Conservation (phyloP, 2,329 filamentous ascomycete genomes). For the Fusarium sp. region DNA sequence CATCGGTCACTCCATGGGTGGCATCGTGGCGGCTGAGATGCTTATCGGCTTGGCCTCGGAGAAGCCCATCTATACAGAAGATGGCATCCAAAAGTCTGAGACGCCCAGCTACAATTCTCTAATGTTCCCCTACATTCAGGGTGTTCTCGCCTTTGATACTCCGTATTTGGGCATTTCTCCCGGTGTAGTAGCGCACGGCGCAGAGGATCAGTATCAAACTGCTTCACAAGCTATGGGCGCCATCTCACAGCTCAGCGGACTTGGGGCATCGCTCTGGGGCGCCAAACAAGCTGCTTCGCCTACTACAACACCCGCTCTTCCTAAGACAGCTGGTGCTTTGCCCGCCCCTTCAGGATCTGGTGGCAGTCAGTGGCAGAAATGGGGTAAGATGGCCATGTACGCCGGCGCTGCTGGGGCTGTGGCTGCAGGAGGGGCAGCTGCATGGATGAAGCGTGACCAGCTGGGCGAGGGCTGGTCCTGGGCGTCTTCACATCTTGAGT, state of each 20-base stretch:
- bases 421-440: constrained; percentile 83
- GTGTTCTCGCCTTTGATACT: constrained; percentile 92
- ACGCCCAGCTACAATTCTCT: constrained; percentile 65
- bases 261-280: constrained; percentile 76
- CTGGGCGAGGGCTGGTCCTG: constrained; percentile 81
- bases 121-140: constrained; percentile 95
- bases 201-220: constrained; percentile 83
- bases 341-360: constrained; percentile 45
- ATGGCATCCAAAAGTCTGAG: constrained; percentile 53
- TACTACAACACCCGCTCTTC: constrained; percentile 30
- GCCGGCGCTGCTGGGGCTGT: constrained; percentile 87
- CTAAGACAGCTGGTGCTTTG: constrained; percentile 41
- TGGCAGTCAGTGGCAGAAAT: constrained; percentile 73
- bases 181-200: constrained; percentile 84
- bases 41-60: constrained; percentile 76
- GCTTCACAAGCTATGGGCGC: constrained; percentile 76
- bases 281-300: constrained; percentile 48
- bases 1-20: constrained; percentile 90
- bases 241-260: constrained; percentile 71
- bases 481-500: constrained; percentile 91
- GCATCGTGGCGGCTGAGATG: constrained; percentile 93
- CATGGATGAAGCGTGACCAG: constrained; percentile 86
- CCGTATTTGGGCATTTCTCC: constrained; percentile 87
- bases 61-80: constrained; percentile 62
- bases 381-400: constrained; percentile 86